phyloP scores from a whole-genome alignment of 2,329 filamentous ascomycete genomes.

The Stemphylium beticola region DNA sequence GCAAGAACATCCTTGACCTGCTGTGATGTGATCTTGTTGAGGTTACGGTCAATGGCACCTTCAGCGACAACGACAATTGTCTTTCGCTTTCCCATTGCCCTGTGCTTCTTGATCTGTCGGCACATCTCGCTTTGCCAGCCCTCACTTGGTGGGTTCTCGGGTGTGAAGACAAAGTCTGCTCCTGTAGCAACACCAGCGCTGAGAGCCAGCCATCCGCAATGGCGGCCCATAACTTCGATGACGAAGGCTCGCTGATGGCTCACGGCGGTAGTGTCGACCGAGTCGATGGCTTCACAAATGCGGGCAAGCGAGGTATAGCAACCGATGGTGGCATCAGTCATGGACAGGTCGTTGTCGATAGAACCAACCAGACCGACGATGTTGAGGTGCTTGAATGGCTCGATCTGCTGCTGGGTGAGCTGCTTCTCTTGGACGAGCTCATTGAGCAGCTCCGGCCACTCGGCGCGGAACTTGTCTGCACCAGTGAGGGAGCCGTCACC shows the following conservation, averaged over 20 bases:
- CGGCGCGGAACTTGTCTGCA: slow-evolving; percentile 87
- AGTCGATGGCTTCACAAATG: slow-evolving; percentile 95
- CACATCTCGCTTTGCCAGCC: slow-evolving; percentile 72
- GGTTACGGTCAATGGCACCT: slow-evolving; percentile 73
- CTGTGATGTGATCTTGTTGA: slow-evolving; percentile 80
- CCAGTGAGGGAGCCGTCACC: slow-evolving; percentile 91
- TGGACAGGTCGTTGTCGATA: slow-evolving; percentile 98
- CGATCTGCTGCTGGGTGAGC: slow-evolving; percentile 72
- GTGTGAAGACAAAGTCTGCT: slow-evolving; percentile 96
- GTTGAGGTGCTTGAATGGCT: slow-evolving; percentile 84
- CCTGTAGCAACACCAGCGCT: slow-evolving; percentile 96
- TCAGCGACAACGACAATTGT: slow-evolving; percentile 98
- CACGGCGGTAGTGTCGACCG: slow-evolving; percentile 91
- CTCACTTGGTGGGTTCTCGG: slow-evolving; percentile 85
- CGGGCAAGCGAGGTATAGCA: slow-evolving; percentile 92
- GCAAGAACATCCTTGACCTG: slow-evolving; percentile 91
- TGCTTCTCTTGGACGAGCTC: slow-evolving; percentile 80
- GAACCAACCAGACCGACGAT: slow-evolving; percentile 96
- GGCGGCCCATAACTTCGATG: slow-evolving; percentile 93
- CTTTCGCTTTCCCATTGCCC: slow-evolving; percentile 88
- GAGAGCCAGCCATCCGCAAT: slow-evolving; percentile 96
- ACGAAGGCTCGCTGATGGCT: slow-evolving; percentile 97
- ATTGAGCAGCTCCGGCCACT: slow-evolving; percentile 87
- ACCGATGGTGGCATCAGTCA: slow-evolving; percentile 96
- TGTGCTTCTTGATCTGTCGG: slow-evolving; percentile 66